Evolutionary conservation across 176 grass and related monocot genomes (phyloP), one percentile per base, ranked within the genome.

Genomic region (Oryza glaberrima): DNA sequence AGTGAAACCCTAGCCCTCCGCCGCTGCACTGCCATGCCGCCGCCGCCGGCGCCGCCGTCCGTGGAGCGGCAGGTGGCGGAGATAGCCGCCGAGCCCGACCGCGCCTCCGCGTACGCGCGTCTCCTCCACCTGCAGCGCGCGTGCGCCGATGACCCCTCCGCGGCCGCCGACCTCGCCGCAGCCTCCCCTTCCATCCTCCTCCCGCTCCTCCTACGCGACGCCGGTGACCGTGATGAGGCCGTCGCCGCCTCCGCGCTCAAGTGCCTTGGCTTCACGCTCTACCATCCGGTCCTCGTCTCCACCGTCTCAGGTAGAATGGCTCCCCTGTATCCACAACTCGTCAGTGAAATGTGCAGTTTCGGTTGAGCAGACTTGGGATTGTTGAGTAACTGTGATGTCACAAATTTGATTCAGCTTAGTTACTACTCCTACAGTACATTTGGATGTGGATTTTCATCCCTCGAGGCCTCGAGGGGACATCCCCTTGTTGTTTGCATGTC

Each of bases 241-340:
- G 81, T 87, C 17, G 81, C 92, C 12, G 78, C 67, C 41, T 75
- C 88, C 38, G 86, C 95, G 36, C 78, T 98, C 72, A 98, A 91
- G 79, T 94, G 90, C 86, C 86, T 98, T 28, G 95, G 92, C 35
- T 98, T 98, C 82, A 74, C 86, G 66, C 85, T 98, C 72, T 93
- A 98, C 81, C 92, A 98, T 76, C 92, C 92, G 11, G 78, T 94
- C 17, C 56, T 98, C 47, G 69, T 93, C n/a, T 66, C 86, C 40
- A 82, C 78, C 67, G 68, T 93, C 56, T 84, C 95, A 85, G 92
- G 95, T 13, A 28, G 44, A 63, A 23, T 52, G 9, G 7, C 30
- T 51, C 60, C 60, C 25, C 32, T 58, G 13, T 58, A 8, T 67
- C 68, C 19, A 1, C 22, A 80, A 82, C 28, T 81, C 67, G 28